Evolutionary conservation across 805 yeast species (phyloP).

Genomic region (Middelhovenomyces tepae): DNA sequence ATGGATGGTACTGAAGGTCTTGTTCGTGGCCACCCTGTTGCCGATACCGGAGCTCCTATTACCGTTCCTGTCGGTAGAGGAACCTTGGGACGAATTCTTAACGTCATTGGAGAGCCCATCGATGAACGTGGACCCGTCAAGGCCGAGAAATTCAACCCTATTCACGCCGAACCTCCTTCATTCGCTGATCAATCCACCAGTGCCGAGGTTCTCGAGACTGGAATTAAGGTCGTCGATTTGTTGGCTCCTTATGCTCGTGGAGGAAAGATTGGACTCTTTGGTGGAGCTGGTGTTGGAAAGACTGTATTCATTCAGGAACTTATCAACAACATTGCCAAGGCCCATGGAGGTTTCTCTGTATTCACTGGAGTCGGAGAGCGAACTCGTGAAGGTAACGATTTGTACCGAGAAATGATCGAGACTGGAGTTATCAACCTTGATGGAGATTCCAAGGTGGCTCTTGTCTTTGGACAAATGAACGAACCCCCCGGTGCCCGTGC

Average conservation of each 20-base stretch:
- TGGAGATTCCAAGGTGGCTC: constrained; percentile 99
- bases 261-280: constrained; percentile 99
- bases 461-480: constrained; percentile 99
- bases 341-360: constrained; percentile 99
- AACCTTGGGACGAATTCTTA: constrained; percentile 96
- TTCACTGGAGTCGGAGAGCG: constrained; percentile 99
- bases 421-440: constrained; percentile 99
- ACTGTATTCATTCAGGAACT: constrained; percentile 99
- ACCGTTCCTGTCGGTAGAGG: constrained; percentile 99
- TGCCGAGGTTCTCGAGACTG: constrained; percentile 98
- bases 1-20: constrained; percentile 99
- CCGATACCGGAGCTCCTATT: constrained; percentile 97
- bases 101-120: constrained; percentile 98
- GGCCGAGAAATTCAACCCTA: constrained; percentile 88
- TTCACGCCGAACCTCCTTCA: constrained; percentile 96
- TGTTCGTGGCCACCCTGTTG: constrained; percentile 89
- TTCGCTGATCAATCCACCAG: constrained; percentile 95
- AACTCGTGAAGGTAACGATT: constrained; percentile 99
- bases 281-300: constrained; percentile 99
- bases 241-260: constrained; percentile 99
- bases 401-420: constrained; percentile 99
- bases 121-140: constrained; percentile 99
- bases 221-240: constrained; percentile 99
- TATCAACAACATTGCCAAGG: constrained; percentile 99
- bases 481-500: constrained; percentile 99